Evolutionary conservation across 2,329 filamentous ascomycete species (phyloP).

Genomic region (Arthroderma sp.): DNA sequence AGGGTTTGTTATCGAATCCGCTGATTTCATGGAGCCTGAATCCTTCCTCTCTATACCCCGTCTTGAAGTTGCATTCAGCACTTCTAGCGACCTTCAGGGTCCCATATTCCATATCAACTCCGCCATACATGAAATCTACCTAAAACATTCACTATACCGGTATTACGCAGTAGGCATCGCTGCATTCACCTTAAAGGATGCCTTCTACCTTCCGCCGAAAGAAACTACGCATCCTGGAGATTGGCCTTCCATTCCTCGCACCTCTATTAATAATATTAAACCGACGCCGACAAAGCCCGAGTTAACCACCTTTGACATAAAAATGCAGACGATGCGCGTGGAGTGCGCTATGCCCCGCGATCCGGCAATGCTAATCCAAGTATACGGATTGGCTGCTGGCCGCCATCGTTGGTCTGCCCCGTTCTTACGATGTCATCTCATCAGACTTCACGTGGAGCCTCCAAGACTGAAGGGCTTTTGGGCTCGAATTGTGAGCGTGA

Average conservation of each 20-base stretch:
- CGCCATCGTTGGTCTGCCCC: constrained; percentile 79
- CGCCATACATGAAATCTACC: constrained; percentile 59
- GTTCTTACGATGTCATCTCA: constrained; percentile 61
- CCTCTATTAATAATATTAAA: background rate
- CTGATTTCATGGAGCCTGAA: constrained; percentile 70
- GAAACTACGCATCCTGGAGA: background rate
- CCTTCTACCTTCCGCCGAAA: constrained; percentile 33
- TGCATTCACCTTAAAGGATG: constrained; percentile 56
- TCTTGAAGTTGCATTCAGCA: constrained; percentile 76
- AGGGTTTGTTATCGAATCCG: constrained; percentile 77
- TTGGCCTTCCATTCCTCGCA: background rate
- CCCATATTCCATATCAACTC: constrained; percentile 80
- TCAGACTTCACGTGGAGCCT: constrained; percentile 76
- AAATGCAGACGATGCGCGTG: constrained; percentile 66
- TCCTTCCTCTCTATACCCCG: constrained; percentile 76
- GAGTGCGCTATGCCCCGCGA: constrained; percentile 82
- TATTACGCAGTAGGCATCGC: constrained; percentile 85
- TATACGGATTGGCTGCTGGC: constrained; percentile 70
- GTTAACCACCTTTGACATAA: constrained; percentile 68
- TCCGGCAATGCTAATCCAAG: constrained; percentile 79
- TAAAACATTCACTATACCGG: constrained; percentile 86
- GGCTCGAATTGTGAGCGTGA: constrained; percentile 76
- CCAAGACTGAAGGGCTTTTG: constrained; percentile 72
- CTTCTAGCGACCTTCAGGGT: constrained; percentile 72
- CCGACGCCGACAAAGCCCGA: constrained; percentile 36